Percentiles rank a stretch among this genome's conserved stretches.
phyloP scores from a whole-genome alignment of 108 stramenopile species.

The Mediolabrus comicus region DNA sequence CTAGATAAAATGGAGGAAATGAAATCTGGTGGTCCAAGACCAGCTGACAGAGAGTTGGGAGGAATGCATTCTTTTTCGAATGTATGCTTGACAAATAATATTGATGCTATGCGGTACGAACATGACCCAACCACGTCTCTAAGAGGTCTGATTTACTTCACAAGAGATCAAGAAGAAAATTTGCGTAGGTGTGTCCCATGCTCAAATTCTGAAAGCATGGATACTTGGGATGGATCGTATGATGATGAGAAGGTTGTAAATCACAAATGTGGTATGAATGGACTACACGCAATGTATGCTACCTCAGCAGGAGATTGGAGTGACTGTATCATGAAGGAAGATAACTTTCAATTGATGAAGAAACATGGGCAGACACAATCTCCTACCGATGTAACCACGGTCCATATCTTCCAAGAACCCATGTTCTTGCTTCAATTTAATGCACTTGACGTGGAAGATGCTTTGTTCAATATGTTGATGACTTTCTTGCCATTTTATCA shows the following conservation, averaged over 20 bases:
- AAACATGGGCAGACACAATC: slow-evolving; percentile 28
- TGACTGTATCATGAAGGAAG: slow-evolving; percentile 19
- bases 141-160: slow-evolving; percentile 38
- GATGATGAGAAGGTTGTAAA: slow-evolving; percentile 10
- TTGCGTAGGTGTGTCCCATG: slow-evolving; percentile 34
- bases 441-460: slow-evolving; percentile 24
- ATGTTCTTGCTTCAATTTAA: slow-evolving; percentile 39
- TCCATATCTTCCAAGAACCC: slow-evolving; percentile 38
- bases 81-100: slow-evolving; percentile 40
- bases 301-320: slow-evolving; percentile 41
- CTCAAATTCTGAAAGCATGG: slow-evolving; percentile 7
- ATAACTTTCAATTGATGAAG: slow-evolving; percentile 22
- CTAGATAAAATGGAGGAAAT: slow-evolving; percentile 30
- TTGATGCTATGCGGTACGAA: slow-evolving; percentile 12
- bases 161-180: slow-evolving; percentile 17
- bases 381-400: slow-evolving; percentile 16
- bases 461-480: slow-evolving; percentile 38
- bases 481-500: slow-evolving; percentile 35
- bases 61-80: slow-evolving; percentile 36
- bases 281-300: slow-evolving; percentile 40
- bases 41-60: slow-evolving; percentile 8
- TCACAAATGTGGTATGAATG: slow-evolving; percentile 39
- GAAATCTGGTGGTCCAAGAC: slow-evolving; percentile 30
- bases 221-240: slow-evolving; percentile 5
- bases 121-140: slow-evolving; percentile 12